A percentile compares a stretch with the other conserved stretches of the same genome.
Evolutionary conservation across 108 stramenopile species (phyloP).

Genomic region (Cyclotella baltica): DNA sequence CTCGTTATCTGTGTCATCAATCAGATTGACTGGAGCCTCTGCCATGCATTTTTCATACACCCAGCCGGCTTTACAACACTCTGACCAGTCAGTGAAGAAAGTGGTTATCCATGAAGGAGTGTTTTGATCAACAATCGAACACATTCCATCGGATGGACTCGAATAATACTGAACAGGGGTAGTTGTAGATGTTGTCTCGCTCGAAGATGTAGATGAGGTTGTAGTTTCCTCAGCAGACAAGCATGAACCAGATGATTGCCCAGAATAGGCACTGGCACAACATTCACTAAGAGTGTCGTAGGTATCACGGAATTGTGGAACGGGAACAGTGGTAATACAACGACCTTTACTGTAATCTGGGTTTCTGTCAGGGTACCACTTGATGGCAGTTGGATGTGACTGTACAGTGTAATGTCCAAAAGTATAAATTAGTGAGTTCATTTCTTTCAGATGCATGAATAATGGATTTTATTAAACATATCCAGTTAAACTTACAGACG

Average conservation of each 20-base stretch:
- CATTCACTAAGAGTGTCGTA: background rate
- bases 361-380: conserved; percentile 2
- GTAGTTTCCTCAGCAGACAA: background rate
- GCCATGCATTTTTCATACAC: background rate
- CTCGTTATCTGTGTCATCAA: background rate
- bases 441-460: no score
- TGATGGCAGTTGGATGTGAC: background rate
- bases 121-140: background rate
- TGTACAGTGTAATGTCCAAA: background rate
- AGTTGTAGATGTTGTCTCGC: background rate
- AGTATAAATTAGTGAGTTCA: background rate
- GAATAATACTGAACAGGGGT: background rate
- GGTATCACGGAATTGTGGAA: conserved; percentile 4
- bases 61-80: conserved; percentile 9
- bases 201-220: background rate
- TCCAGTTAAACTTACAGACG: background rate
- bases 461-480: background rate
- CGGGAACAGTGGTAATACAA: background rate
- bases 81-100: background rate
- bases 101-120: conserved; percentile 4
- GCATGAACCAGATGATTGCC: conserved; percentile 5
- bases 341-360: background rate
- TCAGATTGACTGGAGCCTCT: background rate
- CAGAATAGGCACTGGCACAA: conserved; percentile 2
- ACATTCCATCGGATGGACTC: background rate